These are phyloP conservation scores for Mortierella alpina DNA, from an alignment of 192 early-diverging fungal species.

Conservation along the genomic window DNA sequence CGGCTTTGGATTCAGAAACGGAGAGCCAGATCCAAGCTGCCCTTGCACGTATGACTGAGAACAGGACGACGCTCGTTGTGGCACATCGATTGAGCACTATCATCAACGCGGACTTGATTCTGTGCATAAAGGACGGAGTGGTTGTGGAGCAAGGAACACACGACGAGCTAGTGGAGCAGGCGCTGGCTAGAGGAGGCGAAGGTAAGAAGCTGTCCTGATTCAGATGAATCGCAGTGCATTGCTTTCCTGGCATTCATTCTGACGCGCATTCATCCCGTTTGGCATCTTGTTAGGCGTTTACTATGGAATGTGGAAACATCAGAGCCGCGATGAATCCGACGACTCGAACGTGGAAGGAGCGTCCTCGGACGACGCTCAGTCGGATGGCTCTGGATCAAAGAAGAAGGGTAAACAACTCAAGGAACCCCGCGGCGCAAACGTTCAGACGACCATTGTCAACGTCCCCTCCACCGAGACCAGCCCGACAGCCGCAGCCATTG, in stretches of 20 bases:
- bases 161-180: constrained; percentile 72
- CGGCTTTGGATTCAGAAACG: constrained; percentile 76
- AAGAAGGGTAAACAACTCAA: constrained; percentile 32
- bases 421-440: not conserved
- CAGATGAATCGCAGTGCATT: no score
- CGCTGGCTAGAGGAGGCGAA: constrained; percentile 41
- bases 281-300: constrained; percentile 68
- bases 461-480: not conserved
- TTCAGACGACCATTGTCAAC: not conserved
- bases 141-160: constrained; percentile 90
- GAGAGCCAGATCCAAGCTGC: constrained; percentile 87
- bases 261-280: not conserved
- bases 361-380: constrained; percentile 20
- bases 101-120: constrained; percentile 85
- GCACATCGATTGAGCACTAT: constrained; percentile 90
- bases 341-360: constrained; percentile 28
- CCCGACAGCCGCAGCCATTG: not conserved
- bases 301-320: constrained; percentile 93
- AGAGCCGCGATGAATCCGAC: constrained; percentile 73
- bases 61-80: constrained; percentile 89
- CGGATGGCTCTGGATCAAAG: constrained; percentile 9
- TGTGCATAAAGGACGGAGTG: constrained; percentile 82
- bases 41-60: constrained; percentile 76
- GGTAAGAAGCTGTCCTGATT: constrained; percentile 17
- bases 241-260: not conserved